phyloP scores from a whole-genome alignment of 2,329 filamentous ascomycete species.

The Paecilomyces formosus region DNA sequence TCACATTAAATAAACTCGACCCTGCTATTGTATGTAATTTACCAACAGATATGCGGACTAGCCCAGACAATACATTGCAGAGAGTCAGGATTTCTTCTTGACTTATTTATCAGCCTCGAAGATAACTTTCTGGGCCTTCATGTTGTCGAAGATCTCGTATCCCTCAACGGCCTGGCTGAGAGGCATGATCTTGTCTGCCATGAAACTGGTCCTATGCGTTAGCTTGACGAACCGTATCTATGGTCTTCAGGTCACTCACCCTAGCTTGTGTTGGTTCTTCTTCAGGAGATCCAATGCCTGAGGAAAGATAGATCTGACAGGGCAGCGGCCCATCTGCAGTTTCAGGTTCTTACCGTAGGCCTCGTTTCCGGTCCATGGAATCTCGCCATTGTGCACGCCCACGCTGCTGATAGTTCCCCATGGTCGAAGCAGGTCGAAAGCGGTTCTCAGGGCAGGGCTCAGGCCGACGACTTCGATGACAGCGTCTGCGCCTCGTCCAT shows the following conservation, averaged over 20 bases:
- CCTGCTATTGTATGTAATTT: not conserved
- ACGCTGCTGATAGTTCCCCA: conserved; percentile 70
- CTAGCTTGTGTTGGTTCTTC: conserved; percentile 58
- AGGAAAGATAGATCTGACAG: conserved; percentile 62
- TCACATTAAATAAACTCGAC: not conserved
- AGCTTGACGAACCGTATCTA: conserved; percentile 7
- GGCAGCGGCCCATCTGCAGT: conserved; percentile 69
- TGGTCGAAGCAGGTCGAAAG: conserved; percentile 63
- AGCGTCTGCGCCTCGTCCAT: conserved; percentile 76
- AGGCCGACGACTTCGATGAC: conserved; percentile 73
- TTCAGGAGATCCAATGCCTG: conserved; percentile 58
- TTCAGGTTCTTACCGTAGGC: conserved; percentile 63
- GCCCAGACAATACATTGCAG: not conserved
- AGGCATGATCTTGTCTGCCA: conserved; percentile 70
- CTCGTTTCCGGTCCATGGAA: conserved; percentile 59
- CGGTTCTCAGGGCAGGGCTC: conserved; percentile 60
- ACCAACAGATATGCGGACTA: not conserved
- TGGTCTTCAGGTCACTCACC: conserved; percentile 40
- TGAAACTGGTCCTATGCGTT: conserved; percentile 51
- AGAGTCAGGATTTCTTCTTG: not conserved
- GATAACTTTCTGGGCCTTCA: conserved; percentile 67
- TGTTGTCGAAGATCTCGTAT: conserved; percentile 65
- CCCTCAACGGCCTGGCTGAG: conserved; percentile 58
- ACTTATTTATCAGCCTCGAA: conserved; percentile 48
- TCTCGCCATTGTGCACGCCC: conserved; percentile 68